phyloP scores from a whole-genome alignment of 1,284 basidiomycete species.

The Trichosporon sp. region DNA sequence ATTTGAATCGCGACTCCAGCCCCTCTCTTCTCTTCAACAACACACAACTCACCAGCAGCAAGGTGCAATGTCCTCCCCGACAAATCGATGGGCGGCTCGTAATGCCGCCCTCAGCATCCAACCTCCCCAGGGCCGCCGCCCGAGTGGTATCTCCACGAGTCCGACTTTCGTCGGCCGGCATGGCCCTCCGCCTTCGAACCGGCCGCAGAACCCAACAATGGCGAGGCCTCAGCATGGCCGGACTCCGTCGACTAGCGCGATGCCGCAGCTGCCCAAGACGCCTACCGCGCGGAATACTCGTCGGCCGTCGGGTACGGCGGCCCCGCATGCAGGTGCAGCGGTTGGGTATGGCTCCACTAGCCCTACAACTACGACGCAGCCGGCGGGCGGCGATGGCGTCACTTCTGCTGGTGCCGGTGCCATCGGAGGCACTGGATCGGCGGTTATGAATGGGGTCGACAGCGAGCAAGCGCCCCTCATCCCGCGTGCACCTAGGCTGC shows the following conservation, averaged over 20 bases:
- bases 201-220: constrained; percentile 8
- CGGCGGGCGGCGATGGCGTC: background rate
- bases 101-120: constrained; percentile 6
- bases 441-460: background rate
- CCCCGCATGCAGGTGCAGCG: background rate
- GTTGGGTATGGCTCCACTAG: background rate
- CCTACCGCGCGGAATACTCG: constrained; percentile 7
- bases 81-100: constrained; percentile 12
- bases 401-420: background rate
- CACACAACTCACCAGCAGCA: background rate
- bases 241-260: constrained; percentile 9
- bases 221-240: background rate
- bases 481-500: constrained; percentile 5
- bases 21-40: background rate
- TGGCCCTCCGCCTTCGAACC: background rate
- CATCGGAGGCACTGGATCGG: background rate
- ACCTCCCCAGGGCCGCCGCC: constrained; percentile 9
- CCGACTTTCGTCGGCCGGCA: background rate
- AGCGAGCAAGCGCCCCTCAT: background rate
- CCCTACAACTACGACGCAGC: background rate
- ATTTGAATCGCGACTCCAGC: background rate
- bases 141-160: background rate
- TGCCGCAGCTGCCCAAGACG: background rate
- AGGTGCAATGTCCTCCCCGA: constrained; percentile 1
- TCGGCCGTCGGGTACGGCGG: background rate